Base-by-base conservation (phyloP, 768 basidiomycete species). In the Suillus weaverae region DNA sequence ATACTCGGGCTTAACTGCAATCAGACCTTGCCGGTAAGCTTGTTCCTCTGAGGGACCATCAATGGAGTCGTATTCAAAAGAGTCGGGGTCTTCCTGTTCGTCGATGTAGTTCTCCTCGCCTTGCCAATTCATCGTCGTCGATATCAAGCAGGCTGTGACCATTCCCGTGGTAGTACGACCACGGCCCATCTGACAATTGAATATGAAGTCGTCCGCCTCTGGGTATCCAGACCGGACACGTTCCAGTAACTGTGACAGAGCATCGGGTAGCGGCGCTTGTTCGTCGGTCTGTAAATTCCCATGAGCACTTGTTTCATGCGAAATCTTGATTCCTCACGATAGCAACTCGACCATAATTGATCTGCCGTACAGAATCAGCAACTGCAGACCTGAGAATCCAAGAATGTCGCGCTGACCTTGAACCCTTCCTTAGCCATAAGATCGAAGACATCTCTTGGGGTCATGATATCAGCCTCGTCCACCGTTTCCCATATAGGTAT, bases 171-270 rank as follows among this genome's bases (percentile, higher is more conserved):
- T 99, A 7, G 97, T 99, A 44, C 91, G 83, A 18, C 89, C 91
- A 62, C 91, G 81, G 30, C 93, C 93, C 95, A 98, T 97, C 76
- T 99, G 97, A 76, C 97, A 99, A 70, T 99, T 99, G 81, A 97
- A 98, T 54, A 94, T 79, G 69, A 95, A 91, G 69, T 94, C 93
- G 5, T 87, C 90, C 1, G 88, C 85, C 35, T 83, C 80, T 1
- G 83, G 77, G 53, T 89, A 67, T 62, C 84, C 82, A 64, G 82
- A 71, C 73, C 84, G 83, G 6, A 98, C 85, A 39, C 95, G 86
- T 32, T 88, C 85, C 33, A 97, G 80, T 48, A 99, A 81, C 61
- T 91, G 89, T 26, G 84, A 86, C 22, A 98, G 84, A 5, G 94
- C 94, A 48, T 83, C 91, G 0, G 97, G 97, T 20, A 99, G 82